phyloP scores from a whole-genome alignment of 2,329 filamentous ascomycete genomes.

The Arthrobotrys pseudoclavata region DNA sequence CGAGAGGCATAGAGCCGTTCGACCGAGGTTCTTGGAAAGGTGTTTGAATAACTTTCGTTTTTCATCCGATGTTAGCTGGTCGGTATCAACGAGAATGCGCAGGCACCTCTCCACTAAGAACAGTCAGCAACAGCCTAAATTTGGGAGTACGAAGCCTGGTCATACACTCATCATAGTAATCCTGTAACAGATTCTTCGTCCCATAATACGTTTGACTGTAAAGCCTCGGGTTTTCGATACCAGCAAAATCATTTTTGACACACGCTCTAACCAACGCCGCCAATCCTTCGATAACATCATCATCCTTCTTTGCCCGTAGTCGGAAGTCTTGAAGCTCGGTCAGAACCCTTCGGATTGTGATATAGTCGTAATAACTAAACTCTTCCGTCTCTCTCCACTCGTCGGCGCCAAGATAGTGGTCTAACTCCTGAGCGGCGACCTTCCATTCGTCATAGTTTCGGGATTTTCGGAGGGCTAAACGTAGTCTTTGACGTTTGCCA shows the following conservation, averaged over 20 bases:
- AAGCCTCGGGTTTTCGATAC: conserved; percentile 91
- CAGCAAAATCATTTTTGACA: conserved; percentile 97
- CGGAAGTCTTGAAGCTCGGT: conserved; percentile 79
- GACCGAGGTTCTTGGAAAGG: conserved; percentile 88
- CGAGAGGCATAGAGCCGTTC: conserved; percentile 91
- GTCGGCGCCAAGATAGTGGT: conserved; percentile 83
- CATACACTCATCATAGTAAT: conserved; percentile 85
- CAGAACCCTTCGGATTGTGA: conserved; percentile 82
- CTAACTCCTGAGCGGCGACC: conserved; percentile 80
- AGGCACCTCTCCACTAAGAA: conserved; percentile 75
- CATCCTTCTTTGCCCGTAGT: conserved; percentile 71
- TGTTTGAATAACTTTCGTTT: conserved; percentile 89
- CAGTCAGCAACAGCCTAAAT: conserved; percentile 20
- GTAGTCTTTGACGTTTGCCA: conserved; percentile 79
- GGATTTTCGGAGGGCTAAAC: conserved; percentile 78
- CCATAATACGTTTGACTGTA: conserved; percentile 98
- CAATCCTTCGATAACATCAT: conserved; percentile 78
- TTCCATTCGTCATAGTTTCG: conserved; percentile 88
- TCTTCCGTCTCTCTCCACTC: conserved; percentile 83
- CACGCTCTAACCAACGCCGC: conserved; percentile 85
- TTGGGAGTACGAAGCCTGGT: conserved; percentile 12
- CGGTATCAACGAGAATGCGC: conserved; percentile 76
- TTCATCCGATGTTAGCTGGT: conserved; percentile 77
- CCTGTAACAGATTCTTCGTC: conserved; percentile 93
- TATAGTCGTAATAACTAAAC: conserved; percentile 88